A percentile compares a stretch with the other conserved stretches of the same genome.
These are phyloP conservation scores for Trametes elegans DNA, from an alignment of 768 basidiomycete species.

Conservation along the genomic window DNA sequence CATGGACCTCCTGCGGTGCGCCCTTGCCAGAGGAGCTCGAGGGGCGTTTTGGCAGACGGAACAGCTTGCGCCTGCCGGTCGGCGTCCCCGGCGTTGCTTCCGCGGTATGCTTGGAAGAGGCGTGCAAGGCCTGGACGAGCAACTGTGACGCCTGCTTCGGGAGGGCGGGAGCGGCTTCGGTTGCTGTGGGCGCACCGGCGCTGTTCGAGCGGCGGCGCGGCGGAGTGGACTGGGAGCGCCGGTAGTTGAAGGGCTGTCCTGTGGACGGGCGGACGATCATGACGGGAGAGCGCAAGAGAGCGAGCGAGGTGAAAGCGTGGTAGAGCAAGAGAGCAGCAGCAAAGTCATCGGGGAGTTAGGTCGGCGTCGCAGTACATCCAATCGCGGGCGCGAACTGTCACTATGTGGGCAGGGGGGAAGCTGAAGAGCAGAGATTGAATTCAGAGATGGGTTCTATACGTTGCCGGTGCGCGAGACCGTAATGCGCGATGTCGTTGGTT, in stretches of 20 bases:
- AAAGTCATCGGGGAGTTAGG: slow-evolving; percentile 12
- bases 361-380: slow-evolving; percentile 2
- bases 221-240: slow-evolving; percentile 13
- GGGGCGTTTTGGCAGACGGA: slow-evolving; percentile 24
- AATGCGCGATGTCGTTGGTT: background rate
- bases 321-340: background rate
- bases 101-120: background rate
- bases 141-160: background rate
- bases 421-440: background rate
- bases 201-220: slow-evolving; percentile 17
- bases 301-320: background rate
- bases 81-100: slow-evolving; percentile 7
- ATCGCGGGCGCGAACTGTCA: background rate
- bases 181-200: background rate
- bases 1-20: background rate
- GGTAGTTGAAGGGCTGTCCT: background rate
- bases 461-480: background rate
- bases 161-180: background rate
- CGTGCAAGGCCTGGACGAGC: background rate
- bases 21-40: slow-evolving; percentile 17
- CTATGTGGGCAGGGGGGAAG: background rate
- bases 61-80: slow-evolving; percentile 18
- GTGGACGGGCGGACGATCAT: slow-evolving; percentile 15
- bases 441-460: background rate
- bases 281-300: background rate